Evolutionary conservation across 768 basidiomycete genomes (phyloP).

Genomic region (Collybia nuda): DNA sequence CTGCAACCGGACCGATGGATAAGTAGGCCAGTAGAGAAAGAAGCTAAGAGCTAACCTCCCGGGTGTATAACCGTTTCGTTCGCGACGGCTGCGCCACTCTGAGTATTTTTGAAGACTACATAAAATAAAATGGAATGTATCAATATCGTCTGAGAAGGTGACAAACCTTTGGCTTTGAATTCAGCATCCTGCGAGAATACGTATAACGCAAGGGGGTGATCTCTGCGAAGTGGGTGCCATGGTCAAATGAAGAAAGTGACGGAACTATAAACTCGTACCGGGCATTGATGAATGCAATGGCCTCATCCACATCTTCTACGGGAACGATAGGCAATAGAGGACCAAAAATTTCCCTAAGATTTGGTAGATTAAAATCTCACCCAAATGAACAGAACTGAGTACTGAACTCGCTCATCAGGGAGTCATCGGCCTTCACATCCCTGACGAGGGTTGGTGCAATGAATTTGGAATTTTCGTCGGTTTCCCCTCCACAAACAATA

Average conservation of each 20-base stretch:
- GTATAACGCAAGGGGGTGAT: slow-evolving; percentile 75
- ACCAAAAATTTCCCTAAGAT: slow-evolving; percentile 76
- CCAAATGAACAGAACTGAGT: not conserved
- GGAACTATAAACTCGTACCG: slow-evolving; percentile 34
- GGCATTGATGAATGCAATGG: slow-evolving; percentile 64
- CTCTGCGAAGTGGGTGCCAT: slow-evolving; percentile 34
- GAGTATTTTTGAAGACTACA: slow-evolving; percentile 67
- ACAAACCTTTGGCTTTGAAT: slow-evolving; percentile 61
- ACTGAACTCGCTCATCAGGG: slow-evolving; percentile 71
- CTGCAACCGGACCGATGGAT: slow-evolving; percentile 7
- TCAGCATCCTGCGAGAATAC: slow-evolving; percentile 64
- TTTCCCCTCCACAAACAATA: slow-evolving; percentile 63
- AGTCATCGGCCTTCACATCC: slow-evolving; percentile 61
- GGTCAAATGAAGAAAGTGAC: not conserved
- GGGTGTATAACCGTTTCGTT: slow-evolving; percentile 72
- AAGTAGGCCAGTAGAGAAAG: not conserved
- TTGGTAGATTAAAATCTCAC: not conserved
- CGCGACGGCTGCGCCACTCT: slow-evolving; percentile 65
- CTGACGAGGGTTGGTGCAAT: slow-evolving; percentile 75
- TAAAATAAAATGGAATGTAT: not conserved
- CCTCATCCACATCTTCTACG: slow-evolving; percentile 69
- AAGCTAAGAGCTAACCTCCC: slow-evolving; percentile 39
- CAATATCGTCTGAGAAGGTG: not conserved
- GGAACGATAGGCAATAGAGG: slow-evolving; percentile 77
- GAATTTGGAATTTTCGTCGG: slow-evolving; percentile 54